Evolutionary conservation across 2,329 filamentous ascomycete genomes (phyloP).

Genomic region (Xylariaceae sp.): DNA sequence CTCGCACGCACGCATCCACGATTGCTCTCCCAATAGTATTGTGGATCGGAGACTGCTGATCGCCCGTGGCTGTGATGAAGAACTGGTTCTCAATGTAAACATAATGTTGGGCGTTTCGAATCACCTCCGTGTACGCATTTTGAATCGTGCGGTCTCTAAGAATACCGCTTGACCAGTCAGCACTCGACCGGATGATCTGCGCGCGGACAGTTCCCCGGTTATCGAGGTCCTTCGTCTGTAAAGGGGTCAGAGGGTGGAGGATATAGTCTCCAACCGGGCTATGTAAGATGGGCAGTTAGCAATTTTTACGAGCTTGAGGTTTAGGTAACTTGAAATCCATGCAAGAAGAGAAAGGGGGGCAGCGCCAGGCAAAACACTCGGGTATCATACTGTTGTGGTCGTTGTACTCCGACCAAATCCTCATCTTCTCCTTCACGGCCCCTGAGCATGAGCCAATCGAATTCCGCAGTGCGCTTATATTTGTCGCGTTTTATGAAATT

Average conservation of each 20-base stretch:
- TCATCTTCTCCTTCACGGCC: constrained; percentile 74
- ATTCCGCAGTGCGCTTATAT: constrained; percentile 82
- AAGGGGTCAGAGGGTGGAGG: constrained; percentile 68
- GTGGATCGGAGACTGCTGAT: constrained; percentile 78
- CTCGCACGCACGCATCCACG: constrained; percentile 81
- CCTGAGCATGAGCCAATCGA: constrained; percentile 79
- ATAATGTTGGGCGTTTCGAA: constrained; percentile 81
- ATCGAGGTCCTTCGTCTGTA: constrained; percentile 61
- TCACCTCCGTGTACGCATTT: constrained; percentile 80
- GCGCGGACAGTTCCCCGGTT: constrained; percentile 71
- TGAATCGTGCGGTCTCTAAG: constrained; percentile 80
- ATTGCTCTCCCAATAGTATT: constrained; percentile 87
- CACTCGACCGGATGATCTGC: constrained; percentile 84
- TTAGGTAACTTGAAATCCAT: background rate
- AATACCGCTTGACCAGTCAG: constrained; percentile 92
- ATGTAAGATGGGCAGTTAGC: constrained; percentile 2
- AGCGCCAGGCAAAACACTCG: background rate
- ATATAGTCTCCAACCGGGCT: constrained; percentile 79
- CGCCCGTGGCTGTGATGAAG: constrained; percentile 91
- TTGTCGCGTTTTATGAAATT: constrained; percentile 97
- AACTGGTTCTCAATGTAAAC: constrained; percentile 99
- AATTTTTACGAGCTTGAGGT: background rate
- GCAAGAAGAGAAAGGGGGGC: background rate
- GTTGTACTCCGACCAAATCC: constrained; percentile 81
- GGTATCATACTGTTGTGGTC: constrained; percentile 61